phyloP scores from a whole-genome alignment of 1,139 yeast species.

The Magnusiomyces tetraspermus region DNA sequence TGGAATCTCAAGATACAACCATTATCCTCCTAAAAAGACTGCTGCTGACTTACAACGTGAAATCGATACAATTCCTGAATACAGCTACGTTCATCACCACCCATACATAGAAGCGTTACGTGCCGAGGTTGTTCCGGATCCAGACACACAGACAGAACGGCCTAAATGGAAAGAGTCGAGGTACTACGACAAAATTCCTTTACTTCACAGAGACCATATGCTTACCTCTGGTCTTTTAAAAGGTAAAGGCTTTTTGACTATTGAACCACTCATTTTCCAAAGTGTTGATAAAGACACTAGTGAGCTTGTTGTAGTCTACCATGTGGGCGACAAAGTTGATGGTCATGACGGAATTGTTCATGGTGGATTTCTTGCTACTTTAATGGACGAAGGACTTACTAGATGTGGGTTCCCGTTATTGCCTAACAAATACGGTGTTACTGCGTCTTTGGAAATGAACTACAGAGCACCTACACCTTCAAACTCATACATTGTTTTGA shows the following conservation, averaged over 20 bases:
- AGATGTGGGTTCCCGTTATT: conserved; percentile 14
- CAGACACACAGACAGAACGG: conserved; percentile 9
- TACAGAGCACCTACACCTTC: conserved; percentile 9
- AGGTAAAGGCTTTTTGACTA: conserved; percentile 22
- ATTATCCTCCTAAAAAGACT: conserved; percentile 6
- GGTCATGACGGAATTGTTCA: conserved; percentile 10
- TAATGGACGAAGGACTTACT: conserved; percentile 15
- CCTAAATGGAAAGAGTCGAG: conserved; percentile 7
- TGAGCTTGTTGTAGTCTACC: conserved; percentile 10
- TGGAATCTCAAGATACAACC: conserved; percentile 9
- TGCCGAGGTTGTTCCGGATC: conserved; percentile 16
- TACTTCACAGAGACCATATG: conserved; percentile 21
- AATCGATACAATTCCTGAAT: conserved; percentile 13
- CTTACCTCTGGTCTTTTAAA: conserved; percentile 24
- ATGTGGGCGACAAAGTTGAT: conserved; percentile 5
- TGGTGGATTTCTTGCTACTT: conserved; percentile 12
- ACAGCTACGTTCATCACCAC: conserved; percentile 18
- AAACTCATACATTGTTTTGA: conserved; percentile 8
- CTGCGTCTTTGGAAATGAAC: conserved; percentile 11
- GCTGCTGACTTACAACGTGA: conserved; percentile 4
- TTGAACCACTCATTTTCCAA: conserved; percentile 25
- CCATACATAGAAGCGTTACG: conserved; percentile 20
- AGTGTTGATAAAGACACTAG: conserved; percentile 11
- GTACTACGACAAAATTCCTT: conserved; percentile 24
- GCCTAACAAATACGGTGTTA: conserved; percentile 14